These are phyloP conservation scores for Alternaria conjuncta DNA, from an alignment of 2,329 filamentous ascomycete genomes.

Conservation along the genomic window DNA sequence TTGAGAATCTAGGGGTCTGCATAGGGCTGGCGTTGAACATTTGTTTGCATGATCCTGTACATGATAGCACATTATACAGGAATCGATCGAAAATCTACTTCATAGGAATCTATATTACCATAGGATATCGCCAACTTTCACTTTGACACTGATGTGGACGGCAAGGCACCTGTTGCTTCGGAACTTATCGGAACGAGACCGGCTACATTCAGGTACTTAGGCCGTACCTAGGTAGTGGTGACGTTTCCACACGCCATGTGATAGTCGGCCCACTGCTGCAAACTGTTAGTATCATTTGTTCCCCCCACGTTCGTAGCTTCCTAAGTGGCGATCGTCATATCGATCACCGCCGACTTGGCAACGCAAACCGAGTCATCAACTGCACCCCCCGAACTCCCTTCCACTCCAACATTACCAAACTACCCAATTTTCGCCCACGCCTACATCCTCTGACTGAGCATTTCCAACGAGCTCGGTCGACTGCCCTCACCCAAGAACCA, in stretches of 20 bases:
- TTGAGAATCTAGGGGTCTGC: conserved; percentile 36
- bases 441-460: conserved; percentile 43
- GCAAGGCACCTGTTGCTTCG: not conserved
- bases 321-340: conserved; percentile 23
- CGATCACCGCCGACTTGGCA: conserved; percentile 17
- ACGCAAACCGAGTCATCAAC: conserved; percentile 16
- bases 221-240: not conserved
- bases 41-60: not conserved
- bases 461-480: conserved; percentile 62
- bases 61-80: not conserved
- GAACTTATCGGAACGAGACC: conserved; percentile 4
- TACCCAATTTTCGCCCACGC: conserved; percentile 26
- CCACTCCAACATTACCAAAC: conserved; percentile 21
- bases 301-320: conserved; percentile 19
- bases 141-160: not conserved
- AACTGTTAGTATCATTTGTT: conserved; percentile 1
- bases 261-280: conserved; percentile 3
- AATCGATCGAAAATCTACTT: not conserved
- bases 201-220: not conserved
- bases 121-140: not conserved
- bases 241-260: not conserved
- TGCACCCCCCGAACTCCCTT: conserved; percentile 8
- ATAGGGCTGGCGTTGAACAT: not conserved
- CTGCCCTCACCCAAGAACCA: conserved; percentile 37
- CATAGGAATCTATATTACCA: not conserved